Percentiles rank a stretch among this genome's conserved stretches.
phyloP scores from a whole-genome alignment of 345 rosid species.

The Carallia brachiata region DNA sequence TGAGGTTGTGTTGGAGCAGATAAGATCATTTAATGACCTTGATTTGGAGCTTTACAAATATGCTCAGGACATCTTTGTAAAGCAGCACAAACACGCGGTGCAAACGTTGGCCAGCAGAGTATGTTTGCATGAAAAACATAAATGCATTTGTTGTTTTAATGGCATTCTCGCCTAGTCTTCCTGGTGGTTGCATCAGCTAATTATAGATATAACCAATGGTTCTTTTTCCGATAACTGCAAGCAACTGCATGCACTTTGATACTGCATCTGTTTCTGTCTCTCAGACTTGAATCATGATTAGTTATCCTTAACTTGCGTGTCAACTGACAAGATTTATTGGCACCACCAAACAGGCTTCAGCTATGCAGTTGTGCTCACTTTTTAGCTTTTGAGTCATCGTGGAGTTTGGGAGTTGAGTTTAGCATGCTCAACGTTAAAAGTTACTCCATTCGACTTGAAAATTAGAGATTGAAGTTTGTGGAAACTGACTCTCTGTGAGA shows the following conservation, averaged over 20 bases:
- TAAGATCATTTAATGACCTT: slow-evolving; percentile 74
- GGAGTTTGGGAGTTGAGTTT: too few relatives aligned
- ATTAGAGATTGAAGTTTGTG: too few relatives aligned
- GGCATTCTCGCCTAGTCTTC: not conserved
- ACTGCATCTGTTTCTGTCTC: too few relatives aligned
- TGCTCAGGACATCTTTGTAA: slow-evolving; percentile 63
- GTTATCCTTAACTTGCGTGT: too few relatives aligned
- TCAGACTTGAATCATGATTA: too few relatives aligned
- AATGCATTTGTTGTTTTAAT: not conserved
- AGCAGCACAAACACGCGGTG: slow-evolving; percentile 43
- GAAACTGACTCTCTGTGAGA: too few relatives aligned
- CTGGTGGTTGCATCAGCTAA: not conserved
- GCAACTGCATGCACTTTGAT: not conserved
- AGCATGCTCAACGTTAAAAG: too few relatives aligned
- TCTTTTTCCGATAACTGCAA: not conserved
- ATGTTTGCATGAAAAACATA: slow-evolving; percentile 9
- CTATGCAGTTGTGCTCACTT: not conserved
- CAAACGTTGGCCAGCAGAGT: slow-evolving; percentile 32
- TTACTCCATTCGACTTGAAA: too few relatives aligned
- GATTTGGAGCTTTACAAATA: slow-evolving; percentile 81
- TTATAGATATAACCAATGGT: not conserved
- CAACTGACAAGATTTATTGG: not conserved
- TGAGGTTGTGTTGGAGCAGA: slow-evolving; percentile 49
- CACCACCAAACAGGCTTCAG: not conserved
- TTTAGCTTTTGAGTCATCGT: not conserved